Evolutionary conservation across 306 rosid genomes (phyloP).

Genomic region (Cucurbita maxima): DNA sequence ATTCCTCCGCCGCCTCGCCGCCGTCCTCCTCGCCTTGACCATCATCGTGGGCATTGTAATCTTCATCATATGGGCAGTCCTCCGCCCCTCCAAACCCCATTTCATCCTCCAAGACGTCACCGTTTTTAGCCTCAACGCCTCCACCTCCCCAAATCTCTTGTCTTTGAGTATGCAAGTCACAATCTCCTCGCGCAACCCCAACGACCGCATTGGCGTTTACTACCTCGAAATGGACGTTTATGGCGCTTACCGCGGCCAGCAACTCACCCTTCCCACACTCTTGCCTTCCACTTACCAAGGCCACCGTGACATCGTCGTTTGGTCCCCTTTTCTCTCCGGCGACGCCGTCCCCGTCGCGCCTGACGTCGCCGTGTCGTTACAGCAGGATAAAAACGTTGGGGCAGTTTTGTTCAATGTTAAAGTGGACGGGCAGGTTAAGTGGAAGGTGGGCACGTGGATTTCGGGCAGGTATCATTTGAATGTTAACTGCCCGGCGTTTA

Average conservation of each 20-base stretch:
- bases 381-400: conserved; percentile 36
- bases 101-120: conserved; percentile 63
- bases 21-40: neutral
- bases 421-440: conserved; percentile 42
- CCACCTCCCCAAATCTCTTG: conserved; percentile 23
- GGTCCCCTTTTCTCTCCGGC: conserved; percentile 60
- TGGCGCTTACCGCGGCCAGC: conserved; percentile 50
- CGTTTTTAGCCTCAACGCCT: conserved; percentile 37
- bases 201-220: conserved; percentile 40
- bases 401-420: conserved; percentile 28
- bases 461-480: conserved; percentile 43
- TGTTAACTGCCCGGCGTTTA: conserved; percentile 61
- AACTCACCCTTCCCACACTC: conserved; percentile 29
- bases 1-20: conserved; percentile 15
- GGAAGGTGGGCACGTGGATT: conserved; percentile 71
- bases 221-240: conserved; percentile 25
- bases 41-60: conserved; percentile 18
- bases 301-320: conserved; percentile 36
- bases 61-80: conserved; percentile 40
- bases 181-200: conserved; percentile 43
- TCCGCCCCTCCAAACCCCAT: conserved; percentile 43
- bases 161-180: conserved; percentile 38
- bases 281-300: conserved; percentile 54
- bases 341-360: conserved; percentile 41
- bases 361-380: conserved; percentile 10